Evolutionary conservation across 345 rosid genomes (phyloP).

Genomic region (Dipteronia dyeriana): DNA sequence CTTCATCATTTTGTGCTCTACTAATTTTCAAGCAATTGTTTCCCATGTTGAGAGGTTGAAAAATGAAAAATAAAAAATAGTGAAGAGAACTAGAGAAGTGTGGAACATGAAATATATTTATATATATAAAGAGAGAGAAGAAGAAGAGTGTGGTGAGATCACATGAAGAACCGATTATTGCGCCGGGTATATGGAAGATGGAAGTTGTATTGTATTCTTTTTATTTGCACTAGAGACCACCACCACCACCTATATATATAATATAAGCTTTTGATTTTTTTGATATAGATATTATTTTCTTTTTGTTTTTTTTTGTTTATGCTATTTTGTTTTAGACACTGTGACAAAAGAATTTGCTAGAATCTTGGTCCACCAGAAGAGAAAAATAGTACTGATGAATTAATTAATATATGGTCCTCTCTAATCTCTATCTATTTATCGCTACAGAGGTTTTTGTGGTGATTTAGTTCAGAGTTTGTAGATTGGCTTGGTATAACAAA

Average conservation of each 20-base stretch:
- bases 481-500: not conserved
- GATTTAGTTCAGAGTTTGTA: not conserved
- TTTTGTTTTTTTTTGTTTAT: not conserved
- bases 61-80: not conserved
- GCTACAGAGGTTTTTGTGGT: not conserved
- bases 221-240: not conserved
- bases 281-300: not conserved
- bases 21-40: constrained; percentile 28
- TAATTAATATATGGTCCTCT: no score
- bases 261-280: not conserved
- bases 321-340: not conserved
- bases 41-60: constrained; percentile 36
- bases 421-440: not conserved
- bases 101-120: constrained; percentile 19
- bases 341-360: constrained; percentile 9
- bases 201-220: constrained; percentile 21
- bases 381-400: not conserved
- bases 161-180: constrained; percentile 52
- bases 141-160: constrained; percentile 18
- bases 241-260: not conserved
- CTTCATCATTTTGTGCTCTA: constrained; percentile 22
- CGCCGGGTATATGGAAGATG: constrained; percentile 47
- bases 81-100: not conserved
- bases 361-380: not conserved
- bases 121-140: no score